Conservation (phyloP, 345 rosid genomes). For the Theobroma cacao region DNA sequence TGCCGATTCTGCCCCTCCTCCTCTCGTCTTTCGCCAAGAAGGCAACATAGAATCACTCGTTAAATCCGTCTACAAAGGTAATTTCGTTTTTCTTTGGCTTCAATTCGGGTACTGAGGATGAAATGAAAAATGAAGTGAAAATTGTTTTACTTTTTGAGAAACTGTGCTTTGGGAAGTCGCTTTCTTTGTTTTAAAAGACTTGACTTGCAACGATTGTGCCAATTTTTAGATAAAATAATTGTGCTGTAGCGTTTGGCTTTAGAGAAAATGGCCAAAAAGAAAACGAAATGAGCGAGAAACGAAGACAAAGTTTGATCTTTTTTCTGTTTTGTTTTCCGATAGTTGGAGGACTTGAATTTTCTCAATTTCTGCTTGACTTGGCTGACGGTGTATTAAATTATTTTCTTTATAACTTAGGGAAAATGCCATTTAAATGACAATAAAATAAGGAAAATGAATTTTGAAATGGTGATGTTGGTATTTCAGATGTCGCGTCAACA, state of each 20-base stretch:
- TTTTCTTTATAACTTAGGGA: too few relatives aligned
- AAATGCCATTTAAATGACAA: too few relatives aligned
- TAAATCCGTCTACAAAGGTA: slow-evolving; percentile 42
- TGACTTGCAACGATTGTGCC: neutral
- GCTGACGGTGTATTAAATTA: too few relatives aligned
- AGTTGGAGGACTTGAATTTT: too few relatives aligned
- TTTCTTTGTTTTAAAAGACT: neutral
- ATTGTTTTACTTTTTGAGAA: neutral
- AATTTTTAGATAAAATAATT: neutral
- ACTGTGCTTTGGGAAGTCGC: neutral
- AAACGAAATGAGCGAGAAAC: too few relatives aligned
- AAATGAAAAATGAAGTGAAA: neutral
- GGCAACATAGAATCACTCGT: slow-evolving; percentile 52
- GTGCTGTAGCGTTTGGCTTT: neutral
- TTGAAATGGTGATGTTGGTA: neutral
- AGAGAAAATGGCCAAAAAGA: neutral
- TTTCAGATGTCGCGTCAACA: slow-evolving; percentile 45
- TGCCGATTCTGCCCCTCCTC: slow-evolving; percentile 9
- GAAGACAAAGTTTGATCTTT: too few relatives aligned
- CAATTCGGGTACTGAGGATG: neutral
- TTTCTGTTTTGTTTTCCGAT: too few relatives aligned
- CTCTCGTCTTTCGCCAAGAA: slow-evolving; percentile 43
- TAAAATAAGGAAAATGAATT: neutral
- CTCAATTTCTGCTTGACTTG: too few relatives aligned
- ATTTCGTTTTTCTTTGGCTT: neutral